Conservation (phyloP, 805 yeast species). For the Priceomyces medius region DNA sequence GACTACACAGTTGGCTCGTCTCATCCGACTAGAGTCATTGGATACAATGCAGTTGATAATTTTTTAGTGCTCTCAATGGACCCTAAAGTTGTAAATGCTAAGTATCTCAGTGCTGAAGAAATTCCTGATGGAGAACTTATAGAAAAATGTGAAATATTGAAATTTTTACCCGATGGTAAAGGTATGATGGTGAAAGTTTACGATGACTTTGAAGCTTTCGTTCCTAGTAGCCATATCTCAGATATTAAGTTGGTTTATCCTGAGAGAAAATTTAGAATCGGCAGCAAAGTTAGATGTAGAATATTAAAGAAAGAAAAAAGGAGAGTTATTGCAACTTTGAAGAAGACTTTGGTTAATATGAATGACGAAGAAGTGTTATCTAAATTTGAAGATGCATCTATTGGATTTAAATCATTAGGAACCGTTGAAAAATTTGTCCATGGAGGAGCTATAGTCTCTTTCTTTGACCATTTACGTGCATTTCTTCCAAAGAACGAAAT, state of each 20-base stretch:
- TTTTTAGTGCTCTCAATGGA: slow-evolving; percentile 67
- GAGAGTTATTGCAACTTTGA: slow-evolving; percentile 65
- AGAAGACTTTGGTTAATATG: slow-evolving; percentile 75
- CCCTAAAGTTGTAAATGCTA: slow-evolving; percentile 58
- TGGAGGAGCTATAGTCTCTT: slow-evolving; percentile 79
- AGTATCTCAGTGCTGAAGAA: slow-evolving; percentile 67
- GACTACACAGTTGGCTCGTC: slow-evolving; percentile 62
- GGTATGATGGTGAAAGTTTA: slow-evolving; percentile 71
- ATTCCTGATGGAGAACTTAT: slow-evolving; percentile 73
- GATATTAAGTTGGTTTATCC: slow-evolving; percentile 85
- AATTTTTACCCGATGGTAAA: slow-evolving; percentile 51
- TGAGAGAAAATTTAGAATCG: slow-evolving; percentile 86
- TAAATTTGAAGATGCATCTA: slow-evolving; percentile 35
- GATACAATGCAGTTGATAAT: slow-evolving; percentile 66
- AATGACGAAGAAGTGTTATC: slow-evolving; percentile 54
- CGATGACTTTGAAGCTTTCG: slow-evolving; percentile 70
- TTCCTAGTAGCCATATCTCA: slow-evolving; percentile 72
- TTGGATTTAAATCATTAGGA: slow-evolving; percentile 61
- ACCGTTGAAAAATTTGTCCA: slow-evolving; percentile 70
- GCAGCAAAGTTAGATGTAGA: slow-evolving; percentile 76
- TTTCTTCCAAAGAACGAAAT: slow-evolving; percentile 86
- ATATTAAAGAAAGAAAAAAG: slow-evolving; percentile 52
- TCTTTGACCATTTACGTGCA: slow-evolving; percentile 76
- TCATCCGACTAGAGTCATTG: slow-evolving; percentile 76
- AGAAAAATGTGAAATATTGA: slow-evolving; percentile 50